Evolutionary conservation across 2,329 filamentous ascomycete genomes (phyloP), one percentile per base, ranked within the genome.

Genomic region (Fusarium papillatum): DNA sequence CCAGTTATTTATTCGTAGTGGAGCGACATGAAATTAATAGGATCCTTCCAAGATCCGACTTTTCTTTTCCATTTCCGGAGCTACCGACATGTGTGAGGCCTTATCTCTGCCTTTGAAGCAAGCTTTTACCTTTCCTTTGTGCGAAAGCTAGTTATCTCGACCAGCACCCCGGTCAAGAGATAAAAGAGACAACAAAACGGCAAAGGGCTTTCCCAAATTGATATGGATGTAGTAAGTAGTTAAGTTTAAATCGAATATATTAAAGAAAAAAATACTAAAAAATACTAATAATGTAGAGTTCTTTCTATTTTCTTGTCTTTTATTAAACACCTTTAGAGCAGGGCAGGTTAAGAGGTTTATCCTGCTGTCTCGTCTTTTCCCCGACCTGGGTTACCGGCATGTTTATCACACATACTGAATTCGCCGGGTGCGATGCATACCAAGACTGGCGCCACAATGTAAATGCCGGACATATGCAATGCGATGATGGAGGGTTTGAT

Each of bases 281-380:
- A 7, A 13, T n/a, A 13, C 3, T 43, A n/a, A 10, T 7, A n/a
- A 2, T 43, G 7, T 11, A n/a, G 19, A 43, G 10, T 2, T 43
- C 39, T 43, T 43, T 43, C 0, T 7, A 13, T 13, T n/a, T n/a
- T 22, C 19, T 7, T 43, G 6, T 13, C 11, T 13, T 22, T 22
- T 43, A 43, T n/a, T 7, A 0, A n/a, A 3, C 2, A n/a, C n/a
- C 9, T n/a, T 13, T 13, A 13, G 10, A 13, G 19, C 19, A n/a
- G 10, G 19, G 11, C 4, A 13, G 6, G 5, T 5, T 13, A n/a
- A 43, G 9, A 39, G 4, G 10, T n/a, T n/a, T 41, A 5, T n/a
- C 19, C 39, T 11, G 2, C 5, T 13, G 10, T n/a, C 39, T 43
- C 39, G 2, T n/a, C 11, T n/a, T 43, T 13, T 43, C 8, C 39